Percentiles rank a stretch among this genome's conserved stretches.
phyloP scores from a whole-genome alignment of 305 asterid species.

The Rubia balearica region DNA sequence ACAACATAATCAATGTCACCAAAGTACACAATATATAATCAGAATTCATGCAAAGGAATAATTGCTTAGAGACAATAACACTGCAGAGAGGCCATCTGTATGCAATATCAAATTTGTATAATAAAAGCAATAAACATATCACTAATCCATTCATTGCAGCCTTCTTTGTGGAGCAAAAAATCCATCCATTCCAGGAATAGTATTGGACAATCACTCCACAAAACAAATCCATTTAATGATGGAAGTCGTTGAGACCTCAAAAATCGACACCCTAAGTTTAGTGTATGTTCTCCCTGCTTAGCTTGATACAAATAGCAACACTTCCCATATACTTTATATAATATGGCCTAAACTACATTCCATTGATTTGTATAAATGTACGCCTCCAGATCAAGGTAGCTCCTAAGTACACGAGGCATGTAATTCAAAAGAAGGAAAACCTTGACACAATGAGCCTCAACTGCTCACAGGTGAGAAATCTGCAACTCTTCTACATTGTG shows the following conservation, averaged over 20 bases:
- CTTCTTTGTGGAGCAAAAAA: constrained; percentile 97
- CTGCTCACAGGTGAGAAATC: constrained; percentile 49
- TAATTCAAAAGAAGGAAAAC: constrained; percentile 85
- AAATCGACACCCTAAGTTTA: constrained; percentile 86
- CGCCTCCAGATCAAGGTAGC: constrained; percentile 71
- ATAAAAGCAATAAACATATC: no score
- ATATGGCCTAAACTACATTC: no score
- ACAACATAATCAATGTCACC: no score
- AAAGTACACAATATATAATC: no score
- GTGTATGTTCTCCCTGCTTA: constrained; percentile 25
- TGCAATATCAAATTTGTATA: no score
- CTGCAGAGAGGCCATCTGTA: no score
- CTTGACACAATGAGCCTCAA: constrained; percentile 81
- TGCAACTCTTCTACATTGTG: no score
- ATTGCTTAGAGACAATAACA: no score
- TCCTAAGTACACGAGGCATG: constrained; percentile 90
- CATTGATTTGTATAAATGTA: no score
- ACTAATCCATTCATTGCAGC: constrained; percentile 35
- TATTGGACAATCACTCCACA: constrained; percentile 95
- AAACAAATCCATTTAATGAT: constrained; percentile 89
- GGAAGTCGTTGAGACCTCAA: constrained; percentile 92
- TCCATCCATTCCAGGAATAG: constrained; percentile 98
- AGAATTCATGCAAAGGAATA: no score
- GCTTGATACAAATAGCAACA: no score
- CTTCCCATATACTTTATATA: not conserved